phyloP scores from a whole-genome alignment of 176 grass and related monocot genomes.

The Microstegium vimineum region DNA sequence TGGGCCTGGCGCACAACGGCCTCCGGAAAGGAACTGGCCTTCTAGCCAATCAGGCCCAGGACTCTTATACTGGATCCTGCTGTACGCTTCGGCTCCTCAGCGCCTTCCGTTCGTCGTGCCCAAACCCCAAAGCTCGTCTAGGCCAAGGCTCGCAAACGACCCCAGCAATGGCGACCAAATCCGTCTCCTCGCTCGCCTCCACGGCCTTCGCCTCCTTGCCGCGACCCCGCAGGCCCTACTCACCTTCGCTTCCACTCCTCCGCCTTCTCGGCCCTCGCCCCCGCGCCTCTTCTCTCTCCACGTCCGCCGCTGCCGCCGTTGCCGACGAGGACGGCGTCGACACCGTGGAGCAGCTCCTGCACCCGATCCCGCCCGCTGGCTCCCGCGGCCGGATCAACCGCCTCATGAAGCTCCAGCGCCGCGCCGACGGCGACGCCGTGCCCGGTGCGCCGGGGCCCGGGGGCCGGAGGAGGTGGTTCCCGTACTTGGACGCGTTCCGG shows the following conservation, averaged over 20 bases:
- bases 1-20: background rate
- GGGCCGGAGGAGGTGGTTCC: conserved; percentile 59
- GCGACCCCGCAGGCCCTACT: background rate
- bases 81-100: background rate
- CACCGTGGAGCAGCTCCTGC: conserved; percentile 69
- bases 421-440: conserved; percentile 32
- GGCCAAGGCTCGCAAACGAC: background rate
- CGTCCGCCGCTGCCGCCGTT: conserved; percentile 1
- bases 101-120: background rate
- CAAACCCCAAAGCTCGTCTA: too few species aligned
- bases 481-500: conserved; percentile 76
- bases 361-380: background rate
- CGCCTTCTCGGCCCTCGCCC: conserved; percentile 28
- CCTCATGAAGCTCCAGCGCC: conserved; percentile 89
- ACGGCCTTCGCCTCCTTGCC: background rate
- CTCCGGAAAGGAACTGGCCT: background rate
- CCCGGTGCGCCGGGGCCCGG: background rate
- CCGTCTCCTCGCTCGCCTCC: conserved; percentile 46
- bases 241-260: conserved; percentile 2
- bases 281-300: conserved; percentile 32
- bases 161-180: conserved; percentile 37
- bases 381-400: conserved; percentile 46
- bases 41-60: background rate
- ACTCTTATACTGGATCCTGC: background rate
- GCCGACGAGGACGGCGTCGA: conserved; percentile 40